A percentile compares a stretch with the other conserved stretches of the same genome.
phyloP scores from a whole-genome alignment of 2,329 filamentous ascomycete species.

The Didymella keratinophila region DNA sequence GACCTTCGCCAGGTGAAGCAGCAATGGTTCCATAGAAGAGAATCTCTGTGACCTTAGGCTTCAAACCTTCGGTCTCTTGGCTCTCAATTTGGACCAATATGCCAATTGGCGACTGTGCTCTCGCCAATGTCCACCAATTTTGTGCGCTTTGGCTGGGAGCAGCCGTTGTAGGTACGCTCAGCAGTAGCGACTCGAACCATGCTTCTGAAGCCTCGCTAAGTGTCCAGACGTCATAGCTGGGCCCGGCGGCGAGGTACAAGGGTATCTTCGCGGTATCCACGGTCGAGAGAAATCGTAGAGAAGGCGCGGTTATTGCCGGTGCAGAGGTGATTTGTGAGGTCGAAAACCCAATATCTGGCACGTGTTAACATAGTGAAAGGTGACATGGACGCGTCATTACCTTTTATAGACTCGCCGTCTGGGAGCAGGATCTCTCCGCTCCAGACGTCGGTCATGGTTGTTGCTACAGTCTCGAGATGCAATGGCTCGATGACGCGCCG shows the following conservation, averaged over 20 bases:
- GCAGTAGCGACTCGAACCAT: conserved; percentile 52
- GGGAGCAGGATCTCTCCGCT: conserved; percentile 45
- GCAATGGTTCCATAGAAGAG: conserved; percentile 55
- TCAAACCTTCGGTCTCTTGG: not conserved
- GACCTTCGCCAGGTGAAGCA: conserved; percentile 19
- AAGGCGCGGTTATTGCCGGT: conserved; percentile 23
- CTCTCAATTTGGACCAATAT: conserved; percentile 47
- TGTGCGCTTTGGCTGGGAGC: conserved; percentile 2
- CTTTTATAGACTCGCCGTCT: conserved; percentile 33
- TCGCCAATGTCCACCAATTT: conserved; percentile 50
- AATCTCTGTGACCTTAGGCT: conserved; percentile 52
- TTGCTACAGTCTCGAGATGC: not conserved
- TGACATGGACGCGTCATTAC: conserved; percentile 21
- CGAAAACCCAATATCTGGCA: conserved; percentile 41
- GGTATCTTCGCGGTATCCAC: conserved; percentile 53
- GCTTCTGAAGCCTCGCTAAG: conserved; percentile 41
- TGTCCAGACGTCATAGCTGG: conserved; percentile 51
- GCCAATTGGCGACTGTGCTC: conserved; percentile 51
- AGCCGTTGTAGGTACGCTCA: conserved; percentile 29
- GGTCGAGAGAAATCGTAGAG: conserved; percentile 49
- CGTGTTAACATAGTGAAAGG: not conserved
- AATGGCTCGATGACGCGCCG: conserved; percentile 11
- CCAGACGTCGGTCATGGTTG: conserved; percentile 46
- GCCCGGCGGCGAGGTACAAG: conserved; percentile 50
- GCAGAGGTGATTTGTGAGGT: conserved; percentile 31